Percentiles rank a stretch among this genome's conserved stretches.
Conservation (phyloP, 2,329 filamentous ascomycete genomes). For the Lasiodiplodia gonubiensis region DNA sequence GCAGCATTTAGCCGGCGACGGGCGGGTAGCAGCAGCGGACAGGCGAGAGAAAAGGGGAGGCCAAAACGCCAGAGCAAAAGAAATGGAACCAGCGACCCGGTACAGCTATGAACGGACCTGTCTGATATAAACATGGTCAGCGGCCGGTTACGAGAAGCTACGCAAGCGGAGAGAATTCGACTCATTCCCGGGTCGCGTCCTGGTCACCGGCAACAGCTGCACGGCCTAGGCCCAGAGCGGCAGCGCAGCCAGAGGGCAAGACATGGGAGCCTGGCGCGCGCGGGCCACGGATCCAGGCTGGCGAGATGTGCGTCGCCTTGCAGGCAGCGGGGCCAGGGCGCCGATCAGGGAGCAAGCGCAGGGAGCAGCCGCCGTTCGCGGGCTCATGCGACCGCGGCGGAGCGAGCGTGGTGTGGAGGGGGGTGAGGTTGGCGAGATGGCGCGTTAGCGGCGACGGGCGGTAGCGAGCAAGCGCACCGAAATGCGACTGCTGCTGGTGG, state of each 20-base stretch:
- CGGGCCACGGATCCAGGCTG: slow-evolving; percentile 17
- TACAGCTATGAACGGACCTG: slow-evolving; percentile 25
- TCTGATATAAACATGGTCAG: slow-evolving; percentile 27
- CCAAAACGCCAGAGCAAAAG: slow-evolving; percentile 25
- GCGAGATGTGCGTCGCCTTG: slow-evolving; percentile 23
- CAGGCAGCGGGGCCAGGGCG: slow-evolving; percentile 18
- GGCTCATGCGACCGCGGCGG: slow-evolving; percentile 7
- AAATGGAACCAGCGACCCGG: slow-evolving; percentile 25
- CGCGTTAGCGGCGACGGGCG: slow-evolving; percentile 7
- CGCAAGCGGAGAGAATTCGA: slow-evolving; percentile 29
- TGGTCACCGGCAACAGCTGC: slow-evolving; percentile 26
- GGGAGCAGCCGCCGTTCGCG: slow-evolving; percentile 16
- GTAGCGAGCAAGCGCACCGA: not conserved
- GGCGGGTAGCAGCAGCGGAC: slow-evolving; percentile 11
- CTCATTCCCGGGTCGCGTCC: slow-evolving; percentile 27
- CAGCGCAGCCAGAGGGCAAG: slow-evolving; percentile 13
- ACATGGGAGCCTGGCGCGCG: slow-evolving; percentile 22
- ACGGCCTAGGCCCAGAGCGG: slow-evolving; percentile 21
- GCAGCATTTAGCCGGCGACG: slow-evolving; percentile 20
- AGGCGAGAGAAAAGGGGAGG: slow-evolving; percentile 21
- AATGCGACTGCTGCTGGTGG: slow-evolving; percentile 22
- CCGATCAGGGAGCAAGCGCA: slow-evolving; percentile 24
- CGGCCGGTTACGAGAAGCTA: slow-evolving; percentile 20
- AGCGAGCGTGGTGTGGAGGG: not conserved
- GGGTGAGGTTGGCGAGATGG: slow-evolving; percentile 10